Conservation (phyloP, 495 filamentous ascomycete species). For the Hypoxylon rickii region DNA sequence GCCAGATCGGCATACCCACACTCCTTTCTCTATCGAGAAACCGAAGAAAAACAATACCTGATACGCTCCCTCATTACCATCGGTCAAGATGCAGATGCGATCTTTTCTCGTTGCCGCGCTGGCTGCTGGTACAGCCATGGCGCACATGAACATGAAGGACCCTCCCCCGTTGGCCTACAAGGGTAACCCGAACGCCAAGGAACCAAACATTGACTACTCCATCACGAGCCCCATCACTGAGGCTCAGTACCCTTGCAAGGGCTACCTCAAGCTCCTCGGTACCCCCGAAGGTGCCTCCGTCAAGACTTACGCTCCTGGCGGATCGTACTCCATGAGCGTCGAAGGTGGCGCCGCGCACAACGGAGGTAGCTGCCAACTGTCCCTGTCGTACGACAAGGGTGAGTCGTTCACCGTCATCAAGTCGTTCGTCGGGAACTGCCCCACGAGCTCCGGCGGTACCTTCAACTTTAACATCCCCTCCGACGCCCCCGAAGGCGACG, state of each 20-base stretch:
- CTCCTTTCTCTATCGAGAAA: conserved; percentile 17
- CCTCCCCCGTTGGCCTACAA: conserved; percentile 61
- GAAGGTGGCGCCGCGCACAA: conserved; percentile 61
- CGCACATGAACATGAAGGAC: conserved; percentile 64
- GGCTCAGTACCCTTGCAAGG: conserved; percentile 68
- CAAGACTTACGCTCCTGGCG: conserved; percentile 60
- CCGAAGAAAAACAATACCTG: conserved; percentile 3
- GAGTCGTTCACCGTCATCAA: conserved; percentile 67
- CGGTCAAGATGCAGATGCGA: conserved; percentile 44
- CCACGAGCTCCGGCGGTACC: conserved; percentile 43
- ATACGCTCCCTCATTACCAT: conserved; percentile 6
- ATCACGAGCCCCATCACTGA: conserved; percentile 59
- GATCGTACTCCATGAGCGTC: conserved; percentile 61
- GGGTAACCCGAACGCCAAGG: conserved; percentile 52
- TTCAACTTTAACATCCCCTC: conserved; percentile 69
- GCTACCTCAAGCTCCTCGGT: conserved; percentile 60
- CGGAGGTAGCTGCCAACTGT: conserved; percentile 69
- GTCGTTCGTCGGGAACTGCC: conserved; percentile 67
- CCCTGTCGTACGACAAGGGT: conserved; percentile 66
- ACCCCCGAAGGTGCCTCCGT: conserved; percentile 50
- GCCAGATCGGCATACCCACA: conserved; percentile 21
- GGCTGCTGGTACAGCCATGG: conserved; percentile 45
- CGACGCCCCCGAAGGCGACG: conserved; percentile 59
- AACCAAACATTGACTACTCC: conserved; percentile 56
- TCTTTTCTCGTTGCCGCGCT: conserved; percentile 36